Base-by-base conservation (phyloP, 2,329 filamentous ascomycete genomes). In the Fusarium fujikuroi region DNA sequence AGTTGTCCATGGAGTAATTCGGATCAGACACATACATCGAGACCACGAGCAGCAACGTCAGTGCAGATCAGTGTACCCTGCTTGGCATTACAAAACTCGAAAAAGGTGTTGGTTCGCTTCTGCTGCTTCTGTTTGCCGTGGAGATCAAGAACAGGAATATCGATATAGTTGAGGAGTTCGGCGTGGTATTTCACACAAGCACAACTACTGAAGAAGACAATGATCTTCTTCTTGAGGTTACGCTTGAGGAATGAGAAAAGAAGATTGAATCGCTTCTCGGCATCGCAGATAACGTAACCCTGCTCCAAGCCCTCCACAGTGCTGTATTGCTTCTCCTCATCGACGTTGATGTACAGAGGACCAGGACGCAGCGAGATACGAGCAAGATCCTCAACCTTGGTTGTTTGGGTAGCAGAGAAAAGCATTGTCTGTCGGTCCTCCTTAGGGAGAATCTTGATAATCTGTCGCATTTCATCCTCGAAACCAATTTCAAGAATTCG, bases 61-160 rank as follows among this genome's bases (percentile, higher is more conserved):
- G 96, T 99, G 84, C 95, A 98, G 76, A 99, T 96, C 60, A 99
- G 84, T 2, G 93, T 97, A 30, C 95, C 96, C 74, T 93, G 90
- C 74, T 91, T 91, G 23, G 95, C 87, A 72, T 89, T 89, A 82
- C 86, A 87, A 81, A 99, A 99, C 81, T 98, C 95, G 82, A 98
- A 99, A 82, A 99, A 99, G 2, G 95, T 97, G 80, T 97, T 97
- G 30, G 96, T 99, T n/a, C 96, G 93, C 83, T 97, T 97, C 84
- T 98, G 95, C 84, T 99, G 96, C 84, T 99, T 99, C 84, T 97
- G 94, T 85, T 99, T 98, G 75, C 95, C 96, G 82, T 97, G 94
- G 12, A 97, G 87, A 76, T 94, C 92, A 47, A 97, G 88, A 6
- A 97, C 93, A 9, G 93, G 95, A 44, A 98, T 88, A 82, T 98